Conservation (phyloP, 768 basidiomycete genomes). For the Lactarius quietus region DNA sequence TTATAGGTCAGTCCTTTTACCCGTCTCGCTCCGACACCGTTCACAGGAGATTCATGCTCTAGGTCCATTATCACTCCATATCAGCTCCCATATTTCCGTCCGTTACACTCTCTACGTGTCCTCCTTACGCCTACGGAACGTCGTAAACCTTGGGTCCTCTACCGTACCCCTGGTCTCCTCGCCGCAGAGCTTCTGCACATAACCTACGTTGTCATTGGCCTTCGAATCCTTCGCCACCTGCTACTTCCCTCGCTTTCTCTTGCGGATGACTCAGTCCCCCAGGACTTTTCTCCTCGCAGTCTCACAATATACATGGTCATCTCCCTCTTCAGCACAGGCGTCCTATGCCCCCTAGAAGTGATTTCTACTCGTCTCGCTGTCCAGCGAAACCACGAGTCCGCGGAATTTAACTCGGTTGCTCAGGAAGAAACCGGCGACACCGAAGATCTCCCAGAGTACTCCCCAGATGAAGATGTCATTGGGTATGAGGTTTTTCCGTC, state of each 20-base stretch:
- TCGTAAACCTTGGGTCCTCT: constrained; percentile 73
- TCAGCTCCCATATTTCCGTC: constrained; percentile 61
- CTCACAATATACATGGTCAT: constrained; percentile 55
- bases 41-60: constrained; percentile 10
- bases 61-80: constrained; percentile 85
- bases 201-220: constrained; percentile 42
- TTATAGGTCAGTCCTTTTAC: constrained; percentile 53
- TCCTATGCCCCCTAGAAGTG: constrained; percentile 77
- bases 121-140: constrained; percentile 81
- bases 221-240: constrained; percentile 45
- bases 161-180: constrained; percentile 69
- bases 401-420: constrained; percentile 68
- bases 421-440: constrained; percentile 69
- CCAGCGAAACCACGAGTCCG: constrained; percentile 77
- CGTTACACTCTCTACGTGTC: constrained; percentile 56
- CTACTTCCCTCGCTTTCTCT: constrained; percentile 54
- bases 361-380: constrained; percentile 75
- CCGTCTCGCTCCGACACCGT: background rate
- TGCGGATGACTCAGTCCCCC: constrained; percentile 32
- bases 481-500: constrained; percentile 46
- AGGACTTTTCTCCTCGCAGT: constrained; percentile 48
- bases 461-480: constrained; percentile 77
- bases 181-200: constrained; percentile 43
- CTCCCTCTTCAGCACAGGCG: constrained; percentile 49
- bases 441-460: constrained; percentile 58